These are phyloP conservation scores for Rhynchosporium agropyri DNA, from an alignment of 2,329 filamentous ascomycete species.

Conservation along the genomic window DNA sequence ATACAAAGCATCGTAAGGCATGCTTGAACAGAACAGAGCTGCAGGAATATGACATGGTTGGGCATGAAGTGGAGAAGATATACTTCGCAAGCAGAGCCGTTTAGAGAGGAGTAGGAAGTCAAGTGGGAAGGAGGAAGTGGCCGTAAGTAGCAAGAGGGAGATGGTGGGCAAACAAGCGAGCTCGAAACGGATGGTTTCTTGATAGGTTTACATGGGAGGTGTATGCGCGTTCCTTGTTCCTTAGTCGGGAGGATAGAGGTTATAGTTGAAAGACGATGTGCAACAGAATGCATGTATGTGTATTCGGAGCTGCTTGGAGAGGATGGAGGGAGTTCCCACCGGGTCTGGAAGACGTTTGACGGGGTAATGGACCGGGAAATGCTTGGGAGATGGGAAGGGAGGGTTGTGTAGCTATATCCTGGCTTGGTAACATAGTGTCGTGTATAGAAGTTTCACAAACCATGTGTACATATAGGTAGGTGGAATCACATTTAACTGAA, in stretches of 20 bases:
- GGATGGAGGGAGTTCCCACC: slow-evolving; percentile 4
- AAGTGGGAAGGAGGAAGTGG: neutral
- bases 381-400: neutral
- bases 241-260: slow-evolving; percentile 4
- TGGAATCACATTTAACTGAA: neutral
- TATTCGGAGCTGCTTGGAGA: neutral
- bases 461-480: neutral
- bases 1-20: neutral
- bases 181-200: neutral
- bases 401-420: neutral
- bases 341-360: slow-evolving; percentile 6
- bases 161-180: slow-evolving; percentile 4
- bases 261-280: slow-evolving; percentile 14
- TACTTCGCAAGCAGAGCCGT: neutral
- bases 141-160: neutral
- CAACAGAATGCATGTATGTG: slow-evolving; percentile 1
- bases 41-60: too few relatives aligned
- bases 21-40: neutral
- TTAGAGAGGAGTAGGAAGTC: neutral
- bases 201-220: neutral
- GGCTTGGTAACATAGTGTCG: neutral
- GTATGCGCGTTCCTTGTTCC: slow-evolving; percentile 17
- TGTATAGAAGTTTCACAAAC: neutral
- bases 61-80: neutral
- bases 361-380: neutral